Conservation (phyloP, 768 basidiomycete species). For the Terana coerulea region DNA sequence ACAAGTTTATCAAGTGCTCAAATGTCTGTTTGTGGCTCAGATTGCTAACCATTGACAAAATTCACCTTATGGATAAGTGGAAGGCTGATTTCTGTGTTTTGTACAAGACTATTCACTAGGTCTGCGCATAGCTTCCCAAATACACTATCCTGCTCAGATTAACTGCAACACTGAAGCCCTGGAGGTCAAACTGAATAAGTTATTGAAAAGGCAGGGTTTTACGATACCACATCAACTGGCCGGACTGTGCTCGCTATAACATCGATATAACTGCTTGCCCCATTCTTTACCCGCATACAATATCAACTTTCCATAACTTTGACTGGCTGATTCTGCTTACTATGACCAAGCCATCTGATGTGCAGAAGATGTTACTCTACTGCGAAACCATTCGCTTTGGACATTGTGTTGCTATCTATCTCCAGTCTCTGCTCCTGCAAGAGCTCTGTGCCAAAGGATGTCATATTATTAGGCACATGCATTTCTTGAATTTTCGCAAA, state of each 20-base stretch:
- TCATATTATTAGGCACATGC: conserved; percentile 3
- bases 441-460: neutral
- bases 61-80: conserved; percentile 5
- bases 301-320: neutral
- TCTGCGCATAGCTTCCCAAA: neutral
- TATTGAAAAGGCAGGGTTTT: neutral
- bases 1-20: neutral
- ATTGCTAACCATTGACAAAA: conserved; percentile 3
- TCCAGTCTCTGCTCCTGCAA: neutral
- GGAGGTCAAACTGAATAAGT: neutral
- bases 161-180: conserved; percentile 7
- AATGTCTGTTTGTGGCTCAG: neutral
- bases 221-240: conserved; percentile 1
- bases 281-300: neutral
- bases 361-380: conserved; percentile 6
- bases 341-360: neutral
- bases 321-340: conserved; percentile 5
- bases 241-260: conserved; percentile 11
- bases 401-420: conserved; percentile 1
- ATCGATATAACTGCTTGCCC: conserved; percentile 6
- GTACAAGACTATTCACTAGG: neutral
- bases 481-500: conserved; percentile 3
- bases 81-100: conserved; percentile 1
- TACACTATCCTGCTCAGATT: neutral
- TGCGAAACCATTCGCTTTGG: conserved; percentile 9